phyloP scores from a whole-genome alignment of 1,284 basidiomycete genomes.

The Microbotryomycetes sp. region DNA sequence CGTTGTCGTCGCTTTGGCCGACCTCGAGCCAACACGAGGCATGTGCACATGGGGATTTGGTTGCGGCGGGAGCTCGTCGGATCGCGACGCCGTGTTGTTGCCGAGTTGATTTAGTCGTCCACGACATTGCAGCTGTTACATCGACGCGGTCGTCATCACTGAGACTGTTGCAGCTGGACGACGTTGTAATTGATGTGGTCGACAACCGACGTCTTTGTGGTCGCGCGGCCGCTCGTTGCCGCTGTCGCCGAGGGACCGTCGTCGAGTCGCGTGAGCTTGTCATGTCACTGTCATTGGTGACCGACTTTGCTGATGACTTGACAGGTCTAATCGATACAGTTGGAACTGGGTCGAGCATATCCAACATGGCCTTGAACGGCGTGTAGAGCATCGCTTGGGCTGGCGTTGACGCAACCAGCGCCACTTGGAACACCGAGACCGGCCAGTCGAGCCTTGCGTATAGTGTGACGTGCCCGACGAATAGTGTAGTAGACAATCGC shows the following conservation, averaged over 20 bases:
- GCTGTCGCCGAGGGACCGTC: not conserved
- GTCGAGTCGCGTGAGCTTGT: too few species aligned
- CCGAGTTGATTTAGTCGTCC: too few species aligned
- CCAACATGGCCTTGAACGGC: not conserved
- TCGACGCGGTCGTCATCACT: not conserved
- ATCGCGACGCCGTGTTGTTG: too few species aligned
- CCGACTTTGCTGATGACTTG: too few species aligned
- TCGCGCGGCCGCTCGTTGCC: not conserved
- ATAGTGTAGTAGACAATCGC: too few species aligned
- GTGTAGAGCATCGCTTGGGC: not conserved
- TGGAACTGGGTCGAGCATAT: not conserved
- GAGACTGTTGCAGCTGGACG: not conserved
- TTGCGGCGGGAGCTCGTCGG: too few species aligned
- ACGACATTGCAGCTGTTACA: too few species aligned
- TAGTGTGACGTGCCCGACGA: too few species aligned
- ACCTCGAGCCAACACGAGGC: not conserved
- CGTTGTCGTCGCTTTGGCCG: not conserved
- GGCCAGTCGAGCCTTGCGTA: too few species aligned
- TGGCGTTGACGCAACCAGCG: not conserved
- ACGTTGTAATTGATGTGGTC: not conserved
- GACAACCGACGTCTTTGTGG: not conserved
- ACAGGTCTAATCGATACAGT: not conserved
- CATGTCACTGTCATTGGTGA: too few species aligned
- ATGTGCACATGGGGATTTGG: too few species aligned
- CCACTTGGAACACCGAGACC: not conserved